These are phyloP conservation scores for Verticillium alfalfae DNA, from an alignment of 2,329 filamentous ascomycete genomes.

Conservation along the genomic window DNA sequence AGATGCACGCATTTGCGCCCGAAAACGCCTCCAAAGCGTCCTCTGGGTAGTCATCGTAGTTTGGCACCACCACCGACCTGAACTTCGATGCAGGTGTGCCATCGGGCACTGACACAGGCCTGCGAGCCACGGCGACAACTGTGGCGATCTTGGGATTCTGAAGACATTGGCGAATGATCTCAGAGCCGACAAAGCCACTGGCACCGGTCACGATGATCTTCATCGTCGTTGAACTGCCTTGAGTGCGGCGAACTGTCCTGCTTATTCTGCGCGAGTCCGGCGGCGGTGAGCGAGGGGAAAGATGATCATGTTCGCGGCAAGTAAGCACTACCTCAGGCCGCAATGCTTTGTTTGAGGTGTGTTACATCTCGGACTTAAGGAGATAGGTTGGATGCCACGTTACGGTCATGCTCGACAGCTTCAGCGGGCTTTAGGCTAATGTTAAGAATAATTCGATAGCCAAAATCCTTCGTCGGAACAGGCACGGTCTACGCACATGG, in stretches of 20 bases:
- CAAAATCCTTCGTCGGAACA: no score
- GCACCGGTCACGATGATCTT: constrained; percentile 37
- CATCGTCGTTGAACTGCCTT: constrained; percentile 23
- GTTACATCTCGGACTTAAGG: no score
- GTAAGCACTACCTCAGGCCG: no score
- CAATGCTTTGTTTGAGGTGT: no score
- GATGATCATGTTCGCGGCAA: no score
- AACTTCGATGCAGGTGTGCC: constrained; percentile 27
- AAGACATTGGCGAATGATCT: constrained; percentile 37
- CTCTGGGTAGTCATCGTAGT: constrained; percentile 34
- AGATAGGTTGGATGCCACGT: no score
- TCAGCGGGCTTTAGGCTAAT: no score
- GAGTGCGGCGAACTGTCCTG: not conserved
- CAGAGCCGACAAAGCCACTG: constrained; percentile 34
- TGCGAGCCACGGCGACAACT: constrained; percentile 34
- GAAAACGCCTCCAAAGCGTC: constrained; percentile 29
- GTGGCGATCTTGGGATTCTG: constrained; percentile 26
- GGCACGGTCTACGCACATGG: no score
- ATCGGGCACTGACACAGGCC: constrained; percentile 21
- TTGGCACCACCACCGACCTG: constrained; percentile 28
- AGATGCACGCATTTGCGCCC: constrained; percentile 36
- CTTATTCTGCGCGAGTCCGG: not conserved
- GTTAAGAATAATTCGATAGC: no score
- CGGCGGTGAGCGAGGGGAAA: no score
- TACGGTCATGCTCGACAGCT: no score